phyloP scores from a whole-genome alignment of 1,284 basidiomycete species.

The Laetiporus sulphureus region DNA sequence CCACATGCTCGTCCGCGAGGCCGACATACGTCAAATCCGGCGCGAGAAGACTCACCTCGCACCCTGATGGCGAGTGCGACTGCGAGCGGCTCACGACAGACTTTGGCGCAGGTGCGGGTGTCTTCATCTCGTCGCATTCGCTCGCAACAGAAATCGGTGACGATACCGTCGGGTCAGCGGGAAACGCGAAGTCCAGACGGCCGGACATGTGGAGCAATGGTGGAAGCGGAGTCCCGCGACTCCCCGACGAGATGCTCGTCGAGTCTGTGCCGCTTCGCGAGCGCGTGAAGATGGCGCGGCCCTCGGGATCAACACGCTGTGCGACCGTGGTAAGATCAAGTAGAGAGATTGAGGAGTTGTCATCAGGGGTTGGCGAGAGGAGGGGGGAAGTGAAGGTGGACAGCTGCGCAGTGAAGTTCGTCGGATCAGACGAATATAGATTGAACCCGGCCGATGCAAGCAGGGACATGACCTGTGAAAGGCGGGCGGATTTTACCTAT shows the following conservation, averaged over 20 bases:
- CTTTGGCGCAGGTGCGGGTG: slow-evolving; percentile 4
- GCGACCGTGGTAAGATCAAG: slow-evolving; percentile 23
- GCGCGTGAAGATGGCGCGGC: slow-evolving; percentile 38
- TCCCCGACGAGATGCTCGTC: slow-evolving; percentile 14
- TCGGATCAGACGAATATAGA: slow-evolving; percentile 53
- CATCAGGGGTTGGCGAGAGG: slow-evolving; percentile 31
- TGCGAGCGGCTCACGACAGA: slow-evolving; percentile 15
- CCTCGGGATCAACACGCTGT: slow-evolving; percentile 25
- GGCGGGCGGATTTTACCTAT: slow-evolving; percentile 62
- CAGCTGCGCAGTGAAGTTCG: slow-evolving; percentile 31
- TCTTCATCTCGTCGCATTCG: slow-evolving; percentile 4
- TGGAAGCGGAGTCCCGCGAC: slow-evolving; percentile 9
- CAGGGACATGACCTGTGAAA: slow-evolving; percentile 55
- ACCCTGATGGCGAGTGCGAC: slow-evolving; percentile 23
- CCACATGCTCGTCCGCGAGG: slow-evolving; percentile 49
- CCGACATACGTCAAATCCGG: slow-evolving; percentile 32
- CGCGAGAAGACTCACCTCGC: slow-evolving; percentile 25
- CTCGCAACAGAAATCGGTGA: no score
- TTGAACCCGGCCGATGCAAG: slow-evolving; percentile 59
- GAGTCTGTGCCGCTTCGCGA: slow-evolving; percentile 34
- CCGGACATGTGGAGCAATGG: slow-evolving; percentile 8
- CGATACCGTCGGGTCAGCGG: not conserved
- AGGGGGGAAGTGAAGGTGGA: slow-evolving; percentile 27
- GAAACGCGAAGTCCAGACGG: slow-evolving; percentile 6
- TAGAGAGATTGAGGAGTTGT: slow-evolving; percentile 27